Evolutionary conservation across 2,329 filamentous ascomycete genomes (phyloP).

Genomic region (Coleophoma cylindrospora): DNA sequence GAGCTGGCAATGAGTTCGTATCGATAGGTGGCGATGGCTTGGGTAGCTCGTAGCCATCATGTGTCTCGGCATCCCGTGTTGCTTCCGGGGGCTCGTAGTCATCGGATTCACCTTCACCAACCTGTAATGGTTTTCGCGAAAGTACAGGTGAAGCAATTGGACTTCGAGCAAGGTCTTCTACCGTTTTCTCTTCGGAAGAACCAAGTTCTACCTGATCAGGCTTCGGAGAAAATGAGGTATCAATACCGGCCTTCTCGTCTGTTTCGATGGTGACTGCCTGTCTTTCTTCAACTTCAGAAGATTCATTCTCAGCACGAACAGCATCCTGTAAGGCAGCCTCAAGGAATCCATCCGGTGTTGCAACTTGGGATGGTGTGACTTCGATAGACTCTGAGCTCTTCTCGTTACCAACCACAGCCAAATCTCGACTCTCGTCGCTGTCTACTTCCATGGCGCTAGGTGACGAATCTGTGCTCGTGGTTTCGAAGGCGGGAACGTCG

Average conservation of each 20-base stretch:
- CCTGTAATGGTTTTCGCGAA: constrained; percentile 8
- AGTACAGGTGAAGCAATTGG: constrained; percentile 19
- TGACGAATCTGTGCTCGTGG: too few species aligned
- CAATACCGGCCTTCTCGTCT: constrained; percentile 7
- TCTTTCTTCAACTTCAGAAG: constrained; percentile 4
- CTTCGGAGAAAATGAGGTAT: constrained; percentile 12
- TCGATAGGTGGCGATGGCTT: constrained; percentile 28
- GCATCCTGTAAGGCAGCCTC: constrained; percentile 22
- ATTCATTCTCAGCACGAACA: constrained; percentile 21
- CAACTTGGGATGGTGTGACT: neutral
- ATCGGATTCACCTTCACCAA: constrained; percentile 34
- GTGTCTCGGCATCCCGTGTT: constrained; percentile 14
- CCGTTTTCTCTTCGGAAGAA: constrained; percentile 1
- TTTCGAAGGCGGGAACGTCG: too few species aligned
- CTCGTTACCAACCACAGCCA: too few species aligned
- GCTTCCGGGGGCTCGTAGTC: constrained; percentile 52
- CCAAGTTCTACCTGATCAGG: constrained; percentile 7
- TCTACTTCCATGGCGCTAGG: too few species aligned
- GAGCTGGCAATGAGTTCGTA: neutral
- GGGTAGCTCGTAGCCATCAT: constrained; percentile 51
- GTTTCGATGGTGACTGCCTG: constrained; percentile 14
- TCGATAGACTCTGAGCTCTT: too few species aligned
- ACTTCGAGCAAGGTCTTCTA: constrained; percentile 11
- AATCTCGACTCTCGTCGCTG: too few species aligned
- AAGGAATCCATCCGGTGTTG: constrained; percentile 14